Conservation (phyloP, 2,329 filamentous ascomycete species). For the Aspergillus sp. region DNA sequence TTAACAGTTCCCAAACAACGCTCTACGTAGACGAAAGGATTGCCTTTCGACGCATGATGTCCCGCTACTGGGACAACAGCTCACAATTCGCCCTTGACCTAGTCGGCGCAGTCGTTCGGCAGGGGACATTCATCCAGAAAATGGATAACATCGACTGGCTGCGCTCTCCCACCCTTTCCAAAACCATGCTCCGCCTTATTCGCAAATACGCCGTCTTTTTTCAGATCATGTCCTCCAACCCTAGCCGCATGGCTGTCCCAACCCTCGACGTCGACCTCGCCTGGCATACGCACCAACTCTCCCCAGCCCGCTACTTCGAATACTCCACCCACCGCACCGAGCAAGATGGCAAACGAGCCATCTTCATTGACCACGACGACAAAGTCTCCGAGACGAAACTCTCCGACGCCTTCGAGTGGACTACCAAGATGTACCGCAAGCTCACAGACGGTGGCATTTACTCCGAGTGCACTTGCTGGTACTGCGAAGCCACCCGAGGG, state of each 20-base stretch:
- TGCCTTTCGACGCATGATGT: slow-evolving; percentile 48
- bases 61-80: slow-evolving; percentile 49
- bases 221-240: slow-evolving; percentile 44
- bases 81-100: slow-evolving; percentile 47
- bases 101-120: slow-evolving; percentile 48
- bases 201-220: slow-evolving; percentile 57
- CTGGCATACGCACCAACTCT: slow-evolving; percentile 76
- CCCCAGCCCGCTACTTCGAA: slow-evolving; percentile 64
- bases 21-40: slow-evolving; percentile 31
- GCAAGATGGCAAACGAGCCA: slow-evolving; percentile 26
- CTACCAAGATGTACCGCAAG: slow-evolving; percentile 70
- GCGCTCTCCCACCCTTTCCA: slow-evolving; percentile 67
- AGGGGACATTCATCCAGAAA: slow-evolving; percentile 54
- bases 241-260: slow-evolving; percentile 38
- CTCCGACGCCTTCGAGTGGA: slow-evolving; percentile 71
- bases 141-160: slow-evolving; percentile 80
- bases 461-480: slow-evolving; percentile 43
- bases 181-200: slow-evolving; percentile 69
- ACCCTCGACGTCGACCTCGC: slow-evolving; percentile 44
- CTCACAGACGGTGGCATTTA: slow-evolving; percentile 65
- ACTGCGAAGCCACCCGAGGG: slow-evolving; percentile 73
- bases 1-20: not conserved
- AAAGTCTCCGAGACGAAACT: slow-evolving; percentile 74
- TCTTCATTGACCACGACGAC: slow-evolving; percentile 81
- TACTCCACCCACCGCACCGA: slow-evolving; percentile 56